Conservation (phyloP, 1,139 yeast genomes). For the Scheffersomyces cryptocercus region DNA sequence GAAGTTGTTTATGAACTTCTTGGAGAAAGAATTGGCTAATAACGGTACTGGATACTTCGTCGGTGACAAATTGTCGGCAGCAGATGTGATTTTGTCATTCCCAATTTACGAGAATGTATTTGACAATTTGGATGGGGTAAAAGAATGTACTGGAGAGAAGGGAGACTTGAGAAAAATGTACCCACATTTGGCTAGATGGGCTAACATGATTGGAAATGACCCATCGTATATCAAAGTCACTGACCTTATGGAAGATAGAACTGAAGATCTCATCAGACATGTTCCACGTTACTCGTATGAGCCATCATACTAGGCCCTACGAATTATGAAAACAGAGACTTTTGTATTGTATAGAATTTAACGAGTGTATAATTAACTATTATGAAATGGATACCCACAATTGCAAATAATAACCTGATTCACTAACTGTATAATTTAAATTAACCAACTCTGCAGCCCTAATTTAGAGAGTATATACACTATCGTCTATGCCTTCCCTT, state of each 20-base stretch:
- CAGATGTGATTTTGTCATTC: slow-evolving; percentile 56
- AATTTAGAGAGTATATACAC: too few relatives aligned
- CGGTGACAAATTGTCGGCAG: slow-evolving; percentile 56
- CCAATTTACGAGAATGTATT: slow-evolving; percentile 44
- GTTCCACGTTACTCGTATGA: background rate
- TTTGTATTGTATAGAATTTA: too few relatives aligned
- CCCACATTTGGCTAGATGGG: slow-evolving; percentile 40
- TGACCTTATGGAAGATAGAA: slow-evolving; percentile 25
- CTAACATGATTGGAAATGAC: slow-evolving; percentile 33
- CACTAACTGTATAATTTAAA: too few relatives aligned
- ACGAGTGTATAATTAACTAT: too few relatives aligned
- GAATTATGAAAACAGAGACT: too few relatives aligned
- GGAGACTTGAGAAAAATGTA: slow-evolving; percentile 30
- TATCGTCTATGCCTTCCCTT: too few relatives aligned
- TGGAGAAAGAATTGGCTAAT: slow-evolving; percentile 39
- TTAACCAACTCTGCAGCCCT: too few relatives aligned
- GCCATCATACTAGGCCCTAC: too few relatives aligned
- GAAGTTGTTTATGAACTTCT: slow-evolving; percentile 38
- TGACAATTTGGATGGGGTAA: slow-evolving; percentile 40
- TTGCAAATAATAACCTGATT: too few relatives aligned
- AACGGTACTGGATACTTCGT: slow-evolving; percentile 53
- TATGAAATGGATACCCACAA: too few relatives aligned
- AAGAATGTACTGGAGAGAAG: slow-evolving; percentile 36
- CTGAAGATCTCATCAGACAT: slow-evolving; percentile 15
- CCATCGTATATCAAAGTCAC: slow-evolving; percentile 31